Base-by-base conservation (phyloP, 345 rosid species). In the Sonneratia caseolaris region DNA sequence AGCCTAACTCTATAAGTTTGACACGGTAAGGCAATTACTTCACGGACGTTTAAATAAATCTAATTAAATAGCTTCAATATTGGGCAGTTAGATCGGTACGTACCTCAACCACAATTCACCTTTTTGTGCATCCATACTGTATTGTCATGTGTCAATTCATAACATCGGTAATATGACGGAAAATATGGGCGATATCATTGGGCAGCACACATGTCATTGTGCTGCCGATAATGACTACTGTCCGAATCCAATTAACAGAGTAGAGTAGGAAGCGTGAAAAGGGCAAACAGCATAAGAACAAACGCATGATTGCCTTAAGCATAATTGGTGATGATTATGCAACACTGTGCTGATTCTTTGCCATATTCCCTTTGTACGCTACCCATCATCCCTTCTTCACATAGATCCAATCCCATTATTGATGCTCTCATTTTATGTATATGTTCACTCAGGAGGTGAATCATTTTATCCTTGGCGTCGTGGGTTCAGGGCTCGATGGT, bases 141-240 rank as follows among this genome's bases (percentile, higher is more conserved):
- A 27, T 27, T 27, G 1, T 27, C 32, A 1, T 27, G 32, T 27
- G 32, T 27, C 32, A 27, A 27, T 27, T 27, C 32, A 27, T 27
- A 27, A 27, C 32, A 27, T 27, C 32, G 32, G 32, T 27, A 27
- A 1, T 27, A 27, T 27, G 32, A 27, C 1, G 32, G 32, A 27
- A 27, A 27, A 27, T 27, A 27, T 27, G 32, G 32, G 32, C 32
- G 51, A 47, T 10, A 13, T 53, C 22, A 53, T 6, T 56, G 19
- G 62, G 64, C 64, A 57, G 64, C n/a, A n/a, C n/a, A n/a, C 64
- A n/a, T 57, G 64, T n/a, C n/a, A 57, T n/a, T 57, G 64, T n/a
- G n/a, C 64, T n/a, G 35, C 64, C 5, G 32, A 22, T 57, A 22
- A n/a, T 57, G 64, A 22, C 64, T 57, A 4, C 64, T 0, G 35